Conservation (phyloP, 129 eudicot species). For the Tagetes patula region DNA sequence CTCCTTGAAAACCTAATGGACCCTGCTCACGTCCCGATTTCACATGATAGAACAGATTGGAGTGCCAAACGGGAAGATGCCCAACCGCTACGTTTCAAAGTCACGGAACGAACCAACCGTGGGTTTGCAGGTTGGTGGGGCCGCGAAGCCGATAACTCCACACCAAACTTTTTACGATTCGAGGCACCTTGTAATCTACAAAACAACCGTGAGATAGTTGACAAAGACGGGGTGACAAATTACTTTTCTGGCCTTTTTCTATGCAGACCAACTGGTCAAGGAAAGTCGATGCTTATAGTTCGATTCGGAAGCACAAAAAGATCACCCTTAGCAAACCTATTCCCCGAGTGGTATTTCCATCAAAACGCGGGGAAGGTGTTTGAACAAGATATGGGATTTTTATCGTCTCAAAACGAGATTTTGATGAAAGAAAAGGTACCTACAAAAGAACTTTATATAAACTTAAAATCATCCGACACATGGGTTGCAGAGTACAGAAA, state of each 20-base stretch:
- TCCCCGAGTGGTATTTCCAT: conserved; percentile 85
- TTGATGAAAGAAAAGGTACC: conserved; percentile 78
- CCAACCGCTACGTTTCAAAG: conserved; percentile 64
- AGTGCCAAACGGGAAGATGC: conserved; percentile 95
- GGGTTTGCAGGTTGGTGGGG: conserved; percentile 99
- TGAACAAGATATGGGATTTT: conserved; percentile 98
- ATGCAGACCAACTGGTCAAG: conserved; percentile 90
- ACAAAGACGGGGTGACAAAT: conserved; percentile 60
- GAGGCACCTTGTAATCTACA: conserved; percentile 95
- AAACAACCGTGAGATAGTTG: conserved; percentile 73
- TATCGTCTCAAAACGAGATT: conserved; percentile 82
- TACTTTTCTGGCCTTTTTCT: conserved; percentile 78
- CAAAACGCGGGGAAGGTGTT: conserved; percentile 92
- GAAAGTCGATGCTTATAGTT: conserved; percentile 88
- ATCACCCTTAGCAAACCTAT: conserved; percentile 50
- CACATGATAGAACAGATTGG: conserved; percentile 92
- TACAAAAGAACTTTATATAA: conserved; percentile 70
- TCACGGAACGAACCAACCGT: conserved; percentile 72
- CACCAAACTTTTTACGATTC: conserved; percentile 60
- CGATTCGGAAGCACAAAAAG: conserved; percentile 80
- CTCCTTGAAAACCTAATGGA: conserved; percentile 97
- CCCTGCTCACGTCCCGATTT: conserved; percentile 94
- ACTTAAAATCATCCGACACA: conserved; percentile 76
- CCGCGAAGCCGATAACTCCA: conserved; percentile 52
- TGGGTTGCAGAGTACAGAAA: conserved; percentile 96